phyloP scores from a whole-genome alignment of 1,284 basidiomycete species.

The Cryptococcus hybrid region DNA sequence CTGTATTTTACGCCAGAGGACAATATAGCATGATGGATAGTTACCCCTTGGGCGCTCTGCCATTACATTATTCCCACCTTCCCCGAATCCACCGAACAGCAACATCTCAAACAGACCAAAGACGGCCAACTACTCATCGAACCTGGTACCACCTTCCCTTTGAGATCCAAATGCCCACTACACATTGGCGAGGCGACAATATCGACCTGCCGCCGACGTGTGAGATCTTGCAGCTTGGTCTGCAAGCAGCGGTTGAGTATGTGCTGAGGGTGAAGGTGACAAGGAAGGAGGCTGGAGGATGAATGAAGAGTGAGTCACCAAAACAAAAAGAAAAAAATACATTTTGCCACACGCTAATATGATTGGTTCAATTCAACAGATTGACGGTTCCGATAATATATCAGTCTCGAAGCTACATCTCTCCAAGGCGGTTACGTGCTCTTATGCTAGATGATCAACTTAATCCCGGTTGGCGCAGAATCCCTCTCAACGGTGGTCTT shows the following conservation, averaged over 20 bases:
- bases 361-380: constrained; percentile 9
- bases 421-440: constrained; percentile 26
- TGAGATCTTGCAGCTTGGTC: constrained; percentile 29
- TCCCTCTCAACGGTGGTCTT: constrained; percentile 31
- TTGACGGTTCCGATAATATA: constrained; percentile 33
- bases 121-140: constrained; percentile 18
- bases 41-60: constrained; percentile 22
- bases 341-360: background rate
- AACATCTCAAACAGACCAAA: constrained; percentile 2
- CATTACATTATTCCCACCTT: constrained; percentile 21
- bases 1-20: constrained; percentile 32
- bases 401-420: constrained; percentile 29
- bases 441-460: constrained; percentile 30
- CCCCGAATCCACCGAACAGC: background rate
- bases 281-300: constrained; percentile 29
- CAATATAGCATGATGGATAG: constrained; percentile 37
- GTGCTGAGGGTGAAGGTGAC: constrained; percentile 28
- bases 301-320: constrained; percentile 33
- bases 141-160: constrained; percentile 23
- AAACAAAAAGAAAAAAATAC: too few relatives aligned
- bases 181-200: constrained; percentile 20
- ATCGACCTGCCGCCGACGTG: constrained; percentile 30
- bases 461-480: constrained; percentile 38
- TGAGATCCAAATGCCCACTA: constrained; percentile 28
- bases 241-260: constrained; percentile 37